These are phyloP conservation scores for Ogataea philodendri DNA, from an alignment of 805 yeast genomes.

Conservation along the genomic window DNA sequence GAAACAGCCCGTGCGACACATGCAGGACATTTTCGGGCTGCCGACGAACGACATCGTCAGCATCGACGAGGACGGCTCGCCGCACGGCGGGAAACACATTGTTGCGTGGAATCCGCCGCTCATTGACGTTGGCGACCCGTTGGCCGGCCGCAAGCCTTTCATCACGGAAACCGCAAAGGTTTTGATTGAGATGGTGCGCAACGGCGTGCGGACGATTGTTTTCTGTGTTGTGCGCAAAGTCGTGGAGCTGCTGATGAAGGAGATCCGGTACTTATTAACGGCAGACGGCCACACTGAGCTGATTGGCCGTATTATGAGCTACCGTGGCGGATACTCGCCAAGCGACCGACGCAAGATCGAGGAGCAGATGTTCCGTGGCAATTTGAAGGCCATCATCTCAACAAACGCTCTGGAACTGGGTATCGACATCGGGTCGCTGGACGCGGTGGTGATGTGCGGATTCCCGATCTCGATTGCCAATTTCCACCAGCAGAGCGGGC, in stretches of 20 bases:
- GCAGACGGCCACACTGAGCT: slow-evolving; percentile 44
- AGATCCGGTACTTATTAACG: slow-evolving; percentile 57
- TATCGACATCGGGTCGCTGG: slow-evolving; percentile 89
- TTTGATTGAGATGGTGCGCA: slow-evolving; percentile 60
- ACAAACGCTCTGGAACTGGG: slow-evolving; percentile 96
- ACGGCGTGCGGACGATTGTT: slow-evolving; percentile 76
- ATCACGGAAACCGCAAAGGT: slow-evolving; percentile 75
- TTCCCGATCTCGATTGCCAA: slow-evolving; percentile 87
- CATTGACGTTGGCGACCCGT: slow-evolving; percentile 55
- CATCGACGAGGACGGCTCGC: slow-evolving; percentile 82
- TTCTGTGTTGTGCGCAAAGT: slow-evolving; percentile 84
- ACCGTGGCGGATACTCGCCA: slow-evolving; percentile 92
- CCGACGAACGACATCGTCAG: slow-evolving; percentile 48
- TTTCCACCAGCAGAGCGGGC: slow-evolving; percentile 92
- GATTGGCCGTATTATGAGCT: slow-evolving; percentile 76
- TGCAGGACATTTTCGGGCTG: slow-evolving; percentile 72
- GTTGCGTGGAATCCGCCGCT: slow-evolving; percentile 85
- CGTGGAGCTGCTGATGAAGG: slow-evolving; percentile 86
- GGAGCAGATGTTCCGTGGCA: slow-evolving; percentile 84
- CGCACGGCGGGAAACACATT: slow-evolving; percentile 71
- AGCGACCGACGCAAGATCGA: slow-evolving; percentile 86
- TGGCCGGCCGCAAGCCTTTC: slow-evolving; percentile 63
- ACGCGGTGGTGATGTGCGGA: slow-evolving; percentile 89
- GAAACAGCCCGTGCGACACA: slow-evolving; percentile 67
- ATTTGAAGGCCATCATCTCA: slow-evolving; percentile 81